Evolutionary conservation across 129 eudicot genomes (phyloP).

Genomic region (Heracleum sosnowskyi): DNA sequence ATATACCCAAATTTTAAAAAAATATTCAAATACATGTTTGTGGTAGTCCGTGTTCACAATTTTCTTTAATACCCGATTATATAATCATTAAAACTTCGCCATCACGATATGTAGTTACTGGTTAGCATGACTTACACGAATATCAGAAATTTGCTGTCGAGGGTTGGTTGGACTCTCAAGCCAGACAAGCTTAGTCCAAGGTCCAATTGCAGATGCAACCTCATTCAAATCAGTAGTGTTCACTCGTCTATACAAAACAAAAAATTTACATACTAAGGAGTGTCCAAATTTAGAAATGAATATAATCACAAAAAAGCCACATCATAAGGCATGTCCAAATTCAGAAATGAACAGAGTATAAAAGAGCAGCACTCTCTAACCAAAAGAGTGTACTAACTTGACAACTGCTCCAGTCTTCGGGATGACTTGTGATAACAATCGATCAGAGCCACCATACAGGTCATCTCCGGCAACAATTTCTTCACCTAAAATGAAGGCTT

Average conservation of each 20-base stretch:
- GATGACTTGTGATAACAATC: slow-evolving; percentile 68
- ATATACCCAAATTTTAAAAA: neutral
- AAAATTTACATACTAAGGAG: neutral
- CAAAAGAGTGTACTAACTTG: slow-evolving; percentile 44
- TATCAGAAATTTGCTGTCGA: slow-evolving; percentile 79
- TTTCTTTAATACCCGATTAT: neutral
- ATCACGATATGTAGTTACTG: neutral
- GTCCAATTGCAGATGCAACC: slow-evolving; percentile 78
- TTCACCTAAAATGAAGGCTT: slow-evolving; percentile 37
- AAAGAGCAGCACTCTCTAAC: neutral
- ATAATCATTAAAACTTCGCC: neutral
- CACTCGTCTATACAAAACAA: slow-evolving; percentile 53
- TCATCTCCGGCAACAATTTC: slow-evolving; percentile 98
- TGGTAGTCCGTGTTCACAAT: neutral
- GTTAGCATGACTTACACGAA: slow-evolving; percentile 33
- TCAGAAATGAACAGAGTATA: neutral
- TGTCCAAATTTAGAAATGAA: neutral
- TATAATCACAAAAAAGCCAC: neutral
- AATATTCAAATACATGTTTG: neutral
- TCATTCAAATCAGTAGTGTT: slow-evolving; percentile 70
- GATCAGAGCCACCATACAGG: slow-evolving; percentile 96
- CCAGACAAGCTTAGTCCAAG: slow-evolving; percentile 93
- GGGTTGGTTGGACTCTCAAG: slow-evolving; percentile 98
- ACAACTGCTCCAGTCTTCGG: slow-evolving; percentile 79
- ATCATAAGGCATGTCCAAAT: neutral